A percentile compares a stretch with the other conserved stretches of the same genome.
Conservation (phyloP, 371 early-diverging fungal genomes). For the Dichotomocladium elegans region DNA sequence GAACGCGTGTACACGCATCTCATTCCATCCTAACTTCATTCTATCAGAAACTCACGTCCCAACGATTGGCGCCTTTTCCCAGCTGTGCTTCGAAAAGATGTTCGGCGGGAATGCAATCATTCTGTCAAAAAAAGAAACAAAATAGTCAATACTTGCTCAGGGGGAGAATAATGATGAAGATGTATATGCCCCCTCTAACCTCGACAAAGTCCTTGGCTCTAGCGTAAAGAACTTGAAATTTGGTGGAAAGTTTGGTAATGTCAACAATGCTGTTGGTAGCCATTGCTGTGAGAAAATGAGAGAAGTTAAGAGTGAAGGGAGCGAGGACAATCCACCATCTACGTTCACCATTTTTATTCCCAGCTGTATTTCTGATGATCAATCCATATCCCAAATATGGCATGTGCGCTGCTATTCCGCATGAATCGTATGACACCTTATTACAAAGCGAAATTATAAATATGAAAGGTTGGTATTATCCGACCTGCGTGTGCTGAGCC, state of each 20-base stretch:
- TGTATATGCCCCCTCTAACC: slow-evolving; percentile 27
- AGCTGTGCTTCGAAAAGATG: slow-evolving; percentile 67
- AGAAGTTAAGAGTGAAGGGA: neutral
- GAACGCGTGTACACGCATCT: neutral
- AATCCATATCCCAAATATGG: too few relatives aligned
- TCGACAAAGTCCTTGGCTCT: slow-evolving; percentile 76
- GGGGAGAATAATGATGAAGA: too few relatives aligned
- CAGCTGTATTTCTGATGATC: neutral
- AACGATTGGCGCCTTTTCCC: slow-evolving; percentile 71
- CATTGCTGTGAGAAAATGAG: slow-evolving; percentile 15
- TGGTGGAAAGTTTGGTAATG: slow-evolving; percentile 53
- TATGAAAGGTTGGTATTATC: too few relatives aligned
- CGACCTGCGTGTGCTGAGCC: too few relatives aligned
- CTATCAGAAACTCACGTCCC: slow-evolving; percentile 71
- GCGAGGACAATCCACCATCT: too few relatives aligned
- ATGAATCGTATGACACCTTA: too few relatives aligned
- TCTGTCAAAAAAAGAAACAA: slow-evolving; percentile 47
- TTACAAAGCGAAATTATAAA: too few relatives aligned
- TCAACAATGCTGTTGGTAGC: slow-evolving; percentile 44
- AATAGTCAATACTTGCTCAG: neutral
- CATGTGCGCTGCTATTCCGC: too few relatives aligned
- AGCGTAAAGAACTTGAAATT: slow-evolving; percentile 64
- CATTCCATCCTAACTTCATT: too few relatives aligned
- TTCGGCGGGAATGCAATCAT: slow-evolving; percentile 96
- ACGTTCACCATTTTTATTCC: neutral